Conservation (phyloP, 164 flowering plant species). For the Amborella trichopoda region DNA sequence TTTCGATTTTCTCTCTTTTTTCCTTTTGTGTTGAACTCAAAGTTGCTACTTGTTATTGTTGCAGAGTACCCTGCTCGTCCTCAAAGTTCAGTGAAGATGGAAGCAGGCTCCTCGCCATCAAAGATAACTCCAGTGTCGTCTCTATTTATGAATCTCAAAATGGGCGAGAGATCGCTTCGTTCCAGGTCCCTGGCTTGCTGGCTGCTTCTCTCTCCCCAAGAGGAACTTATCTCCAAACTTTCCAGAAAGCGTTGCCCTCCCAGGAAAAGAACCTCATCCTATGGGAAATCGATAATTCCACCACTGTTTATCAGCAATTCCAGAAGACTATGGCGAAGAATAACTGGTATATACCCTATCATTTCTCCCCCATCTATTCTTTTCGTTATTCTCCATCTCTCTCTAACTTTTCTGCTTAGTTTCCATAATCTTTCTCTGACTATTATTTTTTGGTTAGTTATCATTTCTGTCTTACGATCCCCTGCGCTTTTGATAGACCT, state of each 20-base stretch:
- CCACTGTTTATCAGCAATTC: conserved; percentile 46
- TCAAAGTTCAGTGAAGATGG: conserved; percentile 77
- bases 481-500: too few species aligned
- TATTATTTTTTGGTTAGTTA: conserved; percentile 1
- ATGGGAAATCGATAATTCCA: conserved; percentile 54
- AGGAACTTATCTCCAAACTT: conserved; percentile 85
- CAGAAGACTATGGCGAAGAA: conserved; percentile 82
- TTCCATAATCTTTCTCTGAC: neutral
- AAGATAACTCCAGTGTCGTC: conserved; percentile 34
- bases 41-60: too few species aligned
- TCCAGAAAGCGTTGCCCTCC: conserved; percentile 48
- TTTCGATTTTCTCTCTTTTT: too few species aligned
- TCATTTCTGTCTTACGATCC: neutral
- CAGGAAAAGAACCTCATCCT: conserved; percentile 75
- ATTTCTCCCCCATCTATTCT: neutral
- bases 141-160: conserved; percentile 40
- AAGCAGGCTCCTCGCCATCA: conserved; percentile 54
- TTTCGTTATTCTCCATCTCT: neutral
- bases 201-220: conserved; percentile 70
- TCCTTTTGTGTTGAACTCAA: too few species aligned
- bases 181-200: conserved; percentile 44
- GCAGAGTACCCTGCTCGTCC: conserved; percentile 44
- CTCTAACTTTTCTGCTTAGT: neutral
- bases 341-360: conserved; percentile 43
- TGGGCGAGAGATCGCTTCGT: conserved; percentile 42